These are phyloP conservation scores for Rhododendron williamsianum DNA, from an alignment of 148 eudicot genomes.

Conservation along the genomic window DNA sequence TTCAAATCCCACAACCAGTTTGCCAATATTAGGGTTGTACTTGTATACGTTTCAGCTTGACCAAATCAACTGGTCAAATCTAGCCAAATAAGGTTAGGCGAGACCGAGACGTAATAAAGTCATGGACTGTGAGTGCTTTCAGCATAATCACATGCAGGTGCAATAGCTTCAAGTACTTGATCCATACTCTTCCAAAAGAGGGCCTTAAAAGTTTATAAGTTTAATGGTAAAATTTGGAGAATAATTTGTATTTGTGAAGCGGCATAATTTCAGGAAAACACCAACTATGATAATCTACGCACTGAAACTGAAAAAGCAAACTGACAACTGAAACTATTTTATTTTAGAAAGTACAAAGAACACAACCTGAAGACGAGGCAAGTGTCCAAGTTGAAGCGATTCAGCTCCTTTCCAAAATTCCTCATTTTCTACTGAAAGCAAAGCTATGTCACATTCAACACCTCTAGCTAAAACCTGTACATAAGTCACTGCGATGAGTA, in stretches of 20 bases:
- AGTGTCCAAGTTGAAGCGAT: constrained; percentile 66
- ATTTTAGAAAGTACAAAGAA: not conserved
- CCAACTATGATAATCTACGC: not conserved
- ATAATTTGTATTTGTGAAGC: not conserved
- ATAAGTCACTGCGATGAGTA: constrained; percentile 18
- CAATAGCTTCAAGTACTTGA: not conserved
- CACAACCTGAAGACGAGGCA: constrained; percentile 86
- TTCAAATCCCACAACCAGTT: not conserved
- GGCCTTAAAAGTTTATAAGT: not conserved
- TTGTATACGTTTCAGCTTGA: not conserved
- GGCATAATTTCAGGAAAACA: not conserved
- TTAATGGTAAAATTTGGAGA: not conserved
- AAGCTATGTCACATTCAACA: constrained; percentile 87
- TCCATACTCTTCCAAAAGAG: not conserved
- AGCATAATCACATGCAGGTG: not conserved
- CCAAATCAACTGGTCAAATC: not conserved
- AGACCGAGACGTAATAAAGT: not conserved
- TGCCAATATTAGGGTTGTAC: not conserved
- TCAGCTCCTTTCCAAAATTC: constrained; percentile 88
- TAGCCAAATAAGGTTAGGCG: not conserved
- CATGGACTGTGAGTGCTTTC: not conserved
- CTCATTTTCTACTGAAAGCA: constrained; percentile 84
- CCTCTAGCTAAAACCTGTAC: constrained; percentile 92
- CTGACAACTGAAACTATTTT: not conserved
- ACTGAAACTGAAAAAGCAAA: not conserved